A percentile compares a stretch with the other conserved stretches of the same genome.
Evolutionary conservation across 441 rosid genomes (phyloP).

Genomic region (Raphanus hybrid): DNA sequence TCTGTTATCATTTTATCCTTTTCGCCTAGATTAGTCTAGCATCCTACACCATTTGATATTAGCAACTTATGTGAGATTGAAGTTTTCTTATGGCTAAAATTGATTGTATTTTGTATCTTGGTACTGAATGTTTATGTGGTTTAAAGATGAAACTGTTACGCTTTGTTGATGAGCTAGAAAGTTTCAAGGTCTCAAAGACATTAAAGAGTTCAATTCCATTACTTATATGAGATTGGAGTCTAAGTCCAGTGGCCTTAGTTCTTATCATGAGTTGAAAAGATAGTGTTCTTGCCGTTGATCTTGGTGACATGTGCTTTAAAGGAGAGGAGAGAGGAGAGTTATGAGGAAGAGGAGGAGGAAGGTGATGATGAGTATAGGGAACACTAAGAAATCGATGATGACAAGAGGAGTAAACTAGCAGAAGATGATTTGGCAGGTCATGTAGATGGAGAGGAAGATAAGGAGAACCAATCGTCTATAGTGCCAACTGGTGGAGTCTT

Average conservation of each 20-base stretch:
- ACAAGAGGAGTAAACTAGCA: background rate
- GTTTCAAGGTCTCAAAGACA: background rate
- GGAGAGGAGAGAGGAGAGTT: constrained; percentile 25
- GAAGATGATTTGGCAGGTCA: constrained; percentile 37
- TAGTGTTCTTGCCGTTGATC: background rate
- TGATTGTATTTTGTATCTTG: background rate
- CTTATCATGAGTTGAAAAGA: background rate
- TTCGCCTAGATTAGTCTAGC: too few species aligned
- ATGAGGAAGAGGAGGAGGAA: constrained; percentile 47
- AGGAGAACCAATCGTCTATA: constrained; percentile 75
- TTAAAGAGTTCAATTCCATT: background rate
- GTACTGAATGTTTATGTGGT: background rate
- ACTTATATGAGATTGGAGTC: background rate
- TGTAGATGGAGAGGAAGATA: constrained; percentile 59
- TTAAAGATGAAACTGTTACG: background rate
- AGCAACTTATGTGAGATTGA: background rate
- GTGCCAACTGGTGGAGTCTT: constrained; percentile 98
- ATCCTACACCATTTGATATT: background rate
- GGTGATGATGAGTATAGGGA: constrained; percentile 37
- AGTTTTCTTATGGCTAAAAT: background rate
- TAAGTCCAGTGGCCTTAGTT: background rate
- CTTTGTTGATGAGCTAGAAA: background rate
- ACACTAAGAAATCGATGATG: constrained; percentile 18
- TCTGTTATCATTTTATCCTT: too few species aligned
- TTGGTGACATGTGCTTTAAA: background rate